Evolutionary conservation across 2,329 filamentous ascomycete species (phyloP), one percentile per base, ranked within the genome.

Genomic region (Aspergillus oerlinghausenensis): DNA sequence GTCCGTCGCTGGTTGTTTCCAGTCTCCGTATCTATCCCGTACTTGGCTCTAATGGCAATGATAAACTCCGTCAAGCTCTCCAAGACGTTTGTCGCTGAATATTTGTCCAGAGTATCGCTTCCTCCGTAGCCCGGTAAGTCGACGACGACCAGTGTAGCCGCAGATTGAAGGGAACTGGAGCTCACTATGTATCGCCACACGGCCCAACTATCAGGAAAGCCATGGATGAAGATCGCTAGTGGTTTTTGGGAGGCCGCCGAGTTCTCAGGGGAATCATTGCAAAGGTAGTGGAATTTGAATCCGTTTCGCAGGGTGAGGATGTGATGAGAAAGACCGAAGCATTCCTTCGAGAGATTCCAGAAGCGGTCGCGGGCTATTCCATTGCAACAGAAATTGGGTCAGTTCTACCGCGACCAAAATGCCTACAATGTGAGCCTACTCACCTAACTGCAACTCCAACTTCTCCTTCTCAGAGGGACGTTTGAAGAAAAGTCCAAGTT

Each of bases 121-220:
- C 83, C 83, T 38, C 83, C 83, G 59, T 80, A 85, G 1, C 83
- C 83, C 19, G 83, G 83, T 6, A 86, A 66, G 63, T 85, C 83
- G 42, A 84, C 73, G 0, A 81, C 82, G 32, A 85, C 75, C 6
- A 84, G 62, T 21, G 76, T 77, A 21, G 78, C 75, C 6, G 73
- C 62, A 26, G 73, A 57, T 26, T 70, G 67, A 9, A 79, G 63
- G 9, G 69, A 63, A 8, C 72, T 57, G 0, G 77, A 78, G 42
- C 68, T 67, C 21, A 84, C 68, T 25, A 82, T 67, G 51, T 78
- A 71, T 49, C 76, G 75, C 81, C 82, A 86, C 52, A 85, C 69
- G 10, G 78, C 74, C 69, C 76, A 84, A 55, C 81, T 83, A 62
- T 86, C 83, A 6, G 83, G 83, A 57, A 84, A 86, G 40, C 83